phyloP scores from a whole-genome alignment of 2,329 filamentous ascomycete genomes.

The Bimuria novae-zelandiae region DNA sequence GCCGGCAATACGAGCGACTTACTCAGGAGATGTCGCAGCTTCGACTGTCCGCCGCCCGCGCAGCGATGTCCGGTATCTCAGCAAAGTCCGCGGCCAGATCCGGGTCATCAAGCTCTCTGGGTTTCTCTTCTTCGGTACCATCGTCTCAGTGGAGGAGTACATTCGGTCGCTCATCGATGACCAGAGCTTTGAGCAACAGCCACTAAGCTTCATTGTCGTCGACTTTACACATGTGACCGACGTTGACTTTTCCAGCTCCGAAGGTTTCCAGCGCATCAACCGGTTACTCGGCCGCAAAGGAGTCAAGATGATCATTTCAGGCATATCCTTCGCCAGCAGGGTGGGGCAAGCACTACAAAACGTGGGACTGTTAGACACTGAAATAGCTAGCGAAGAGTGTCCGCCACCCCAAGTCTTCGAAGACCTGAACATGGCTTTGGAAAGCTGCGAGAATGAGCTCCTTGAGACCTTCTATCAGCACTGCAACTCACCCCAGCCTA shows the following conservation, averaged over 20 bases:
- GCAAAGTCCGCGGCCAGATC: conserved; percentile 84
- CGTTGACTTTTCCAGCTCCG: conserved; percentile 93
- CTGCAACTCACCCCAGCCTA: conserved; percentile 44
- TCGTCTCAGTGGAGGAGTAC: conserved; percentile 90
- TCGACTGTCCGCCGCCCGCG: conserved; percentile 93
- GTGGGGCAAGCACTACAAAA: conserved; percentile 80
- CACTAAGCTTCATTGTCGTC: conserved; percentile 87
- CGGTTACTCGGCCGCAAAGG: conserved; percentile 77
- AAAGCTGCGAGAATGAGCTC: conserved; percentile 93
- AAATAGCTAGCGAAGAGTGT: conserved; percentile 65
- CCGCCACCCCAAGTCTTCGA: conserved; percentile 70
- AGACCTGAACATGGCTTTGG: conserved; percentile 88
- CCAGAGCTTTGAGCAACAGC: conserved; percentile 73
- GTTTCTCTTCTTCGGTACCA: conserved; percentile 98
- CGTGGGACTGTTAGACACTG: conserved; percentile 78
- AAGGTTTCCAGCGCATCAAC: conserved; percentile 92
- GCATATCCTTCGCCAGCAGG: conserved; percentile 74
- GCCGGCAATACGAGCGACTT: conserved; percentile 87
- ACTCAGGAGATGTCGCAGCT: conserved; percentile 83
- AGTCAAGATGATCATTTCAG: conserved; percentile 81
- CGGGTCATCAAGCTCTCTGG: conserved; percentile 89
- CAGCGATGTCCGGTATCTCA: conserved; percentile 83
- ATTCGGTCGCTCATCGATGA: conserved; percentile 83
- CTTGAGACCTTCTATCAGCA: conserved; percentile 65
- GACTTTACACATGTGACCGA: conserved; percentile 90